Evolutionary conservation across 2,329 filamentous ascomycete species (phyloP), one percentile per base, ranked within the genome.

Genomic region (Delphinella strobiligena): DNA sequence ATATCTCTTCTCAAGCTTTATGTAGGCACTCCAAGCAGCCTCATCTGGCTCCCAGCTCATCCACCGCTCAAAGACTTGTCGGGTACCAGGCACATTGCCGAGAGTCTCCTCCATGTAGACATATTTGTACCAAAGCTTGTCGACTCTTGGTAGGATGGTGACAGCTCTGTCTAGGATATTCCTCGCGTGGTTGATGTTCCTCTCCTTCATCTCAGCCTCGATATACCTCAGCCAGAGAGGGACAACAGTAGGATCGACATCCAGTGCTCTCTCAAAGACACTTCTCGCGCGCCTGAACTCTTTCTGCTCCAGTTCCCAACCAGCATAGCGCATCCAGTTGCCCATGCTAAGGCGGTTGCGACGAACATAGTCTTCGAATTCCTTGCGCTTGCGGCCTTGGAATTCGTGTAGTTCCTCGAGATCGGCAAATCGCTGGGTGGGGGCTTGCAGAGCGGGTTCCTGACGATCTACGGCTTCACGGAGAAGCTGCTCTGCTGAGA

Each of bases 71-170:
- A 96, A 98, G 0, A 96, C 85, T 52, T 94, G 85, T 43, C 91
- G 72, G 2, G 87, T 93, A 27, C 89, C 91, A 3, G 88, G 78
- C 36, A 98, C 80, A 54, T 98, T 95, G 5, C 87, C 87, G 40
- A 98, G 72, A 64, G 89, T 96, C 71, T 98, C 91, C 66, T 96
- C 89, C 82, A 94, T 93, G 60, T 93, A 94, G 18, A 93, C 86
- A 68, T 95, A 98, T 61, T 96, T 96, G 69, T 94, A 98, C 91
- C 91, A 98, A 24, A 98, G 67, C 69, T 96, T 96, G 59, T 96
- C 87, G 31, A 96, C 76, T 42, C 91, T 72, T 4, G 91, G 91
- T 30, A 95, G 68, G 41, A 93, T 84, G 1, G 87, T 87, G 38
- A 96, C 85, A n/a, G 91, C 88, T 40, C 91, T 80, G 59, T 98